Evolutionary conservation across 2,329 filamentous ascomycete species (phyloP), one percentile per base, ranked within the genome.

Genomic region (Ascosphaera acerosa): DNA sequence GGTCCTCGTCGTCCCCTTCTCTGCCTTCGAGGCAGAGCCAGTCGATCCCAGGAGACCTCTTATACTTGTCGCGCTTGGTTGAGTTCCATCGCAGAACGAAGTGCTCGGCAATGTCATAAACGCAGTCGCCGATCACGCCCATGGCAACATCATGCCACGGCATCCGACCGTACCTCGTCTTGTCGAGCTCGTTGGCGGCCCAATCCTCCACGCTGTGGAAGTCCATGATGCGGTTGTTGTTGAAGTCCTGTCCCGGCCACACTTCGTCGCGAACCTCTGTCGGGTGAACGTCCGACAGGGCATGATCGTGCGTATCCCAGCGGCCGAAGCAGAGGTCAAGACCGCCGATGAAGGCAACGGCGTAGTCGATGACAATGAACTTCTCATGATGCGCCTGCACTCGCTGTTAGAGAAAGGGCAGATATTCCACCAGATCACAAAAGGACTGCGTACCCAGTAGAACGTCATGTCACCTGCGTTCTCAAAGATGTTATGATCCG

Each of bases 121-220:
- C 77, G 39, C 72, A 77, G 12, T 82, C 78, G 0, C 87, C 84
- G 35, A 87, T 66, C n/a, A 92, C 42, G 9, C 75, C 81, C 76
- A 94, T 89, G 6, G 77, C 64, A 3, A 92, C 81, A 48, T 97
- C 87, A 46, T 94, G 82, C 87, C 87, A 97, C 0, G 84, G 84
- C 87, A 97, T 94, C 18, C 87, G 73, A 5, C 82, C 82, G 42
- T 73, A 89, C 30, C 91, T 78, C 3, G 75, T 70, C 53, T 94
- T 94, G 50, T 71, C 80, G 10, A 94, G 58, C 48, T 91, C 80
- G 40, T 97, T 94, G 31, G 74, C 67, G 50, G 87, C 80, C 84
- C 84, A 94, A 45, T 92, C 74, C 18, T 76, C 51, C 1, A 94
- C 87, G 18, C 73, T 75, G 42, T 92, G 64, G 48, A 94, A 97